Base-by-base conservation (phyloP, 164 flowering plant genomes). In the Vitis riparia region DNA sequence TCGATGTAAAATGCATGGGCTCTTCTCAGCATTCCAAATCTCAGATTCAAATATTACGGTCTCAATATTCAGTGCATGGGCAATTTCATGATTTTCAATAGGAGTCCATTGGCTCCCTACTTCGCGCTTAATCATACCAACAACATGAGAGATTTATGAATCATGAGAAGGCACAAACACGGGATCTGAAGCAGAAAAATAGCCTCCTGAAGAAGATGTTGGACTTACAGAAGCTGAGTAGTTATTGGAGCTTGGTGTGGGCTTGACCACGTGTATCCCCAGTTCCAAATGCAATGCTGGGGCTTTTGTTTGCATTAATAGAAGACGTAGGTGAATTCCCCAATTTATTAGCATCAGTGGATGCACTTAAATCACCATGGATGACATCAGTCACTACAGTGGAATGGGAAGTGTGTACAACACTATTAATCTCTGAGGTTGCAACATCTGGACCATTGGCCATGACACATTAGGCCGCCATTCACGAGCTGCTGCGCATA, bases 401-500 rank as follows among this genome's bases (percentile, higher is more conserved):
- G 47, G 63, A 49, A 50, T 69, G 70, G 10, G 82, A 64, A 13
- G 74, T 63, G 51, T 65, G 75, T 47, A 67, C 65, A 65, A 48
- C 74, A 76, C 65, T 57, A 50, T 78, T 62, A 62, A 58, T 74
- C 59, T 66, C 84, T 63, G 77, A 64, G 57, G 65, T 63, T 13
- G 63, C 64, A 71, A 13, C 70, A 60, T 68, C 30, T 9, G 89
- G 73, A 62, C 84, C 89, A 83, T 88, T 82, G 67, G 79, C 75
- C 99, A 95, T 2, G 89, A 81, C n/a, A 91, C 67, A 23, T 79
- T 83, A 30, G 92, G 88, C 63, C 87, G 79, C 99, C 99, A 93
- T 49, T 84, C 88, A 47, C 85, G 84, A 71, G 92, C 97, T 50
- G 84, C 72, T 77, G 86, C 88, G 67, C 99, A 95, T 11, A 70